Percentiles rank a stretch among this genome's conserved stretches.
These are phyloP conservation scores for Globisporangium viniferum DNA, from an alignment of 352 stramenopile genomes.

Conservation along the genomic window DNA sequence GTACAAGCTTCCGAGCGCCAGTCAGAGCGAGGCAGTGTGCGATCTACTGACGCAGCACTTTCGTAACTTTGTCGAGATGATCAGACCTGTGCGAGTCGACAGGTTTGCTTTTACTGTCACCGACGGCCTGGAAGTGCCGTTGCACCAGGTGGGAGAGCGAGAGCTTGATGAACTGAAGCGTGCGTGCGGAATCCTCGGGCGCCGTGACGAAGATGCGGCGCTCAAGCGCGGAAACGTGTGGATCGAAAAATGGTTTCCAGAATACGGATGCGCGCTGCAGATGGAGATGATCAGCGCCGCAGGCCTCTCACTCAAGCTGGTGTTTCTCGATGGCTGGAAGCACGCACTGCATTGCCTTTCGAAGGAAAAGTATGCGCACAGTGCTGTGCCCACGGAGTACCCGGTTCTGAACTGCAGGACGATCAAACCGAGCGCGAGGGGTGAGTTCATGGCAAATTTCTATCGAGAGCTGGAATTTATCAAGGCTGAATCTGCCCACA, in stretches of 20 bases:
- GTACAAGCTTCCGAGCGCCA: neutral
- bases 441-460: constrained; percentile 20
- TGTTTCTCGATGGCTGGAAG: constrained; percentile 47
- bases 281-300: constrained; percentile 19
- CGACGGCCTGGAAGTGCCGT: constrained; percentile 12
- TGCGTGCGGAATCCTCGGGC: neutral
- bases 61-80: neutral
- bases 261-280: constrained; percentile 14
- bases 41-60: neutral
- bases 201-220: neutral
- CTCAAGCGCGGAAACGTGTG: neutral
- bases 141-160: constrained; percentile 17
- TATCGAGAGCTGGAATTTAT: too few species aligned
- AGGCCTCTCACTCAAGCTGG: constrained; percentile 22
- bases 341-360: constrained; percentile 33
- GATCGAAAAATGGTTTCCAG: constrained; percentile 5
- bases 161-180: constrained; percentile 16
- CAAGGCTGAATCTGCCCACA: neutral
- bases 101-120: constrained; percentile 13
- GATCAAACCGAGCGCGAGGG: constrained; percentile 16
- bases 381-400: constrained; percentile 27
- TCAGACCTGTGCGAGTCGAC: neutral
- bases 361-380: constrained; percentile 27
- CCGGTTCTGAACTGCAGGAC: constrained; percentile 28
- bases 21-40: neutral